Evolutionary conservation across 2,329 filamentous ascomycete species (phyloP), one percentile per base, ranked within the genome.

Genomic region (Aspergillus caelatus): DNA sequence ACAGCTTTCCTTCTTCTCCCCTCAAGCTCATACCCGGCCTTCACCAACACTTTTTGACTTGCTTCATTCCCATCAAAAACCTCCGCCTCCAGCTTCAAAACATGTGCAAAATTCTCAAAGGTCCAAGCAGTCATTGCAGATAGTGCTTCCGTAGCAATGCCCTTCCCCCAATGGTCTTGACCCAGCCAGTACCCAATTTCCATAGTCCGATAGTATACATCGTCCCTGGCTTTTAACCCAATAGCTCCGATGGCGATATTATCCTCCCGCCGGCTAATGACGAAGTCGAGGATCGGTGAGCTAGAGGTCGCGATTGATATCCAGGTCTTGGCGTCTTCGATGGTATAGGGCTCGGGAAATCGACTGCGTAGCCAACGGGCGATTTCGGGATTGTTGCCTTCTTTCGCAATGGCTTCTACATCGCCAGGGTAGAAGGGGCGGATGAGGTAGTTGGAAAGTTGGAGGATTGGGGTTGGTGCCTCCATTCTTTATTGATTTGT

Each of bases 171-270:
- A 28, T 58, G 46, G 21, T 39, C 48, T 41, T 65, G 45, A 1
- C 61, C 61, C n/a, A 65, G 6, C 63, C 63, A 65, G 53, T 65
- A 65, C 48, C 63, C 63, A 8, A 65, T 26, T 12, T 57, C 61
- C 57, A 63, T 61, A 1, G 63, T 57, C 4, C 63, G 61, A 41
- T 63, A 34, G 16, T 63, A 50, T 3, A 65, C 46, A 28, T 65
- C 63, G 0, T n/a, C 36, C 2, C 19, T 26, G 1, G 39, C 8
- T 11, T 61, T 61, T 11, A 63, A 26, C 0, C 63, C 63, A n/a
- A 65, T 63, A 1, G 46, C 32, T 12, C 63, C 63, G 26, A 65
- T 59, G 10, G 53, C 16, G 23, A 36, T 16, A 28, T 63, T 63
- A 8, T 57, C 53, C 2, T 28, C 46, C 10, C 12, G 23, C 4